These are phyloP conservation scores for Psilocybe cyanescens DNA, from an alignment of 768 basidiomycete genomes.

Conservation along the genomic window DNA sequence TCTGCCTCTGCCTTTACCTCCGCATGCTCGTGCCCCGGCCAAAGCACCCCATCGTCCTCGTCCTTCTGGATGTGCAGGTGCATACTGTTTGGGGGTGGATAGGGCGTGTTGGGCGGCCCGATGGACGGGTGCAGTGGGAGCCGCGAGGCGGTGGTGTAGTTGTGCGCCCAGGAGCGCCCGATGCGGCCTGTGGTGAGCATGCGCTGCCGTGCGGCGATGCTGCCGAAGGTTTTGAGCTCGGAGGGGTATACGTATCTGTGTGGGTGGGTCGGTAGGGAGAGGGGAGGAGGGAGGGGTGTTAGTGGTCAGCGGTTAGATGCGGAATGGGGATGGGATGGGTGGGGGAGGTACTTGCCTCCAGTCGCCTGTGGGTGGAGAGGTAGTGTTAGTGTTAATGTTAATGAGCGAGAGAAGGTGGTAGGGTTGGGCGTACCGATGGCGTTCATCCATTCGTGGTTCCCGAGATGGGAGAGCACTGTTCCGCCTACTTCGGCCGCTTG, in stretches of 20 bases:
- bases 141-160: constrained; percentile 82
- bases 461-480: constrained; percentile 75
- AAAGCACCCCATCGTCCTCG: constrained; percentile 15
- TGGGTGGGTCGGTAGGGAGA: not conserved
- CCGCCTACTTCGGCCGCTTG: constrained; percentile 77
- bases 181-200: constrained; percentile 77
- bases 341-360: constrained; percentile 58
- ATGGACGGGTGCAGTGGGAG: constrained; percentile 78
- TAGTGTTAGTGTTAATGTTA: no score
- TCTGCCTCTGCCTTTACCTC: no score
- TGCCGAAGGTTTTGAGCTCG: constrained; percentile 85
- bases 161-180: constrained; percentile 81
- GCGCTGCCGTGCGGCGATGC: constrained; percentile 69
- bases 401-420: no score
- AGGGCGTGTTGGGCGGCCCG: constrained; percentile 69
- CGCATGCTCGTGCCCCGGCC: not conserved
- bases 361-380: constrained; percentile 56
- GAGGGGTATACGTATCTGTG: constrained; percentile 80
- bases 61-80: constrained; percentile 35
- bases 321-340: not conserved
- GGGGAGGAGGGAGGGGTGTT: not conserved
- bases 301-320: not conserved
- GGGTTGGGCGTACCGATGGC: constrained; percentile 57
- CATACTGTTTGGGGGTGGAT: constrained; percentile 36
- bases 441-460: constrained; percentile 99